phyloP scores from a whole-genome alignment of 208 protist genomes.

The Crithidia acanthocephali region DNA sequence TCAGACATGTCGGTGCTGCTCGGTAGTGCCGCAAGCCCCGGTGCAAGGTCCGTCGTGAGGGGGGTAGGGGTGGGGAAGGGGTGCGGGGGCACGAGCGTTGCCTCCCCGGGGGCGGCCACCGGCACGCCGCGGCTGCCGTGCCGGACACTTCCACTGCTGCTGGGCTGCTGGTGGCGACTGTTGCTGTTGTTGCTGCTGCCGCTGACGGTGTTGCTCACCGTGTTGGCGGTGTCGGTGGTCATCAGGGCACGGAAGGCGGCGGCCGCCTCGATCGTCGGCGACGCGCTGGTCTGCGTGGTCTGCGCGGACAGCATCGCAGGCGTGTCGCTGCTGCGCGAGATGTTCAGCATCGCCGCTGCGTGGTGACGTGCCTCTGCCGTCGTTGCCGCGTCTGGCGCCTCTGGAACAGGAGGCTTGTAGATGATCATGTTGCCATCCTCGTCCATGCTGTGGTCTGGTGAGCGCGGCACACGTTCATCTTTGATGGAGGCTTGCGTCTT shows the following conservation, averaged over 20 bases:
- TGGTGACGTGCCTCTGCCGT: neutral
- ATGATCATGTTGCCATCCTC: neutral
- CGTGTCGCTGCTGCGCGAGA: constrained; percentile 8
- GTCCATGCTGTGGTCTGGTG: constrained; percentile 3
- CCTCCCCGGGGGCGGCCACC: neutral
- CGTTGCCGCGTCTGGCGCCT: neutral
- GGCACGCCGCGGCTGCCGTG: neutral
- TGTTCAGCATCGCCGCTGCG: neutral
- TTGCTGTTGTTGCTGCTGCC: constrained; percentile 7
- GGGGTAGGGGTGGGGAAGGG: neutral
- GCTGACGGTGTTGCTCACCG: neutral
- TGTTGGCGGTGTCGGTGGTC: neutral
- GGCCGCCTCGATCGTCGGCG: neutral
- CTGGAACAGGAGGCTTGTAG: neutral
- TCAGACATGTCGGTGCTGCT: constrained; percentile 13
- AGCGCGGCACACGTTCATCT: constrained; percentile 4
- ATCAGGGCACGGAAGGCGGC: neutral
- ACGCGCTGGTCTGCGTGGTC: neutral
- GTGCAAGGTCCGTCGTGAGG: constrained; percentile 4
- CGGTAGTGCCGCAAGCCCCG: neutral
- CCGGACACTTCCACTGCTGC: no score
- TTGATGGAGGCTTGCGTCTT: neutral
- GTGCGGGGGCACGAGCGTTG: neutral
- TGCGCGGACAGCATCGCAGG: neutral
- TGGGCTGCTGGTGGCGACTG: neutral